A percentile compares a stretch with the other conserved stretches of the same genome.
Conservation (phyloP, 495 filamentous ascomycete genomes). For the Aspergillus egyptiacus region DNA sequence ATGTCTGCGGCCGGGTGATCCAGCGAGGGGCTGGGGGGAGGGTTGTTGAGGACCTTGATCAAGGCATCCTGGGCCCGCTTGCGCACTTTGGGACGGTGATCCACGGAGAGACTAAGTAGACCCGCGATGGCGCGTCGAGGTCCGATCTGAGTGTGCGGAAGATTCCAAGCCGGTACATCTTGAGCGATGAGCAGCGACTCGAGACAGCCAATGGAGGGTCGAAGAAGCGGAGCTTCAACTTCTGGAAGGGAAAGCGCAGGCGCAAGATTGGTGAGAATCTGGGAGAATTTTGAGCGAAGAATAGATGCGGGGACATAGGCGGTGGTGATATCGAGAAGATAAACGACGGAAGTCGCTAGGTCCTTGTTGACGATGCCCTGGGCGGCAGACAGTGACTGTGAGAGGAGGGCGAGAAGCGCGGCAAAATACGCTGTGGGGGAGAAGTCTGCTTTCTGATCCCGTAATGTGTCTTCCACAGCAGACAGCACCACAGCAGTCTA, state of each 20-base stretch:
- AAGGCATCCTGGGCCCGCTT: slow-evolving; percentile 91
- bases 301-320: slow-evolving; percentile 76
- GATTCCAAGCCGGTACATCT: slow-evolving; percentile 79
- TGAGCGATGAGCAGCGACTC: slow-evolving; percentile 84
- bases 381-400: slow-evolving; percentile 59
- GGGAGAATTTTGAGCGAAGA: slow-evolving; percentile 84
- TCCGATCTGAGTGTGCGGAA: slow-evolving; percentile 74
- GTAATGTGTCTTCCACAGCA: slow-evolving; percentile 87
- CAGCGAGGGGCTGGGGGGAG: slow-evolving; percentile 81
- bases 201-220: slow-evolving; percentile 86
- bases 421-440: slow-evolving; percentile 91
- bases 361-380: slow-evolving; percentile 72
- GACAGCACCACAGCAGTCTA: slow-evolving; percentile 83
- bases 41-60: slow-evolving; percentile 69
- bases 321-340: slow-evolving; percentile 88
- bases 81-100: slow-evolving; percentile 88
- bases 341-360: slow-evolving; percentile 80
- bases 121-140: slow-evolving; percentile 85
- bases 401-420: slow-evolving; percentile 85
- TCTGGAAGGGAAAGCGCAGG: slow-evolving; percentile 73
- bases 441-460: slow-evolving; percentile 72
- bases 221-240: slow-evolving; percentile 79
- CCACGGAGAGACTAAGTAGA: slow-evolving; percentile 74
- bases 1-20: slow-evolving; percentile 93
- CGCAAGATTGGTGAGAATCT: slow-evolving; percentile 81